Base-by-base conservation (phyloP, 768 basidiomycete species). In the Tubosaeta brunneosetosa region DNA sequence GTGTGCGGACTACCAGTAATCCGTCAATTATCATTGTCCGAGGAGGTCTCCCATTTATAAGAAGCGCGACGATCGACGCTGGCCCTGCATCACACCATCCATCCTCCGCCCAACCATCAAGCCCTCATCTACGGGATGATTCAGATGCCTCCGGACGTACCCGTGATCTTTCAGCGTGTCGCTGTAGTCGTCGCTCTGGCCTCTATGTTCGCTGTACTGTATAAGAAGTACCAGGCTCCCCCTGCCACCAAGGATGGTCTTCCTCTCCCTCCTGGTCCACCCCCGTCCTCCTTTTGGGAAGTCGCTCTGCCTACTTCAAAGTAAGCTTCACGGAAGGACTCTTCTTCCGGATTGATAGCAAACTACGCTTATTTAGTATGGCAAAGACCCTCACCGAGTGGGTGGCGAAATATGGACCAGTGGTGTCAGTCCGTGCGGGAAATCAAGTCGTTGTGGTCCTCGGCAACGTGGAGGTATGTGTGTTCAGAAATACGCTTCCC, bases 371-470 rank as follows among this genome's bases (percentile, higher is more conserved):
- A 50, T 44, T 16, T 27, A 50, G 49, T 34, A 29, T 50, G 22
- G 49, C 49, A 27, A 50, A 44, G 42, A 44, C 49, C 26, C 49
- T 47, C 19, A 42, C 51, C 31, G n/a, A 47, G 17, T 47, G 38
- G 45, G 29, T 42, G n/a, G 45, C 45, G 13, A 32, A 47, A 27
- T 26, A 52, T 6, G 51, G 51, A 7, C 45, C 51, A 25, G 40
- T 47, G 32, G 6, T 49, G n/a, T 56, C 42, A 12, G 26, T 36
- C 14, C 50, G 79, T 52, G 75, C 77, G 12, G 44, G 40, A 17
- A 41, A 37, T 22, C 47, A 51, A 27, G 49, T 51, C 13, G 16
- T 47, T 6, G 32, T 50, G 12, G 31, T 52, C 16, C 8, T 52
- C 12, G 51, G 51, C 26, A 46, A 27, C 25, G 31, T 51, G 36